These are phyloP conservation scores for Picea abies DNA, from an alignment of 83 land plant genomes.

Conservation along the genomic window DNA sequence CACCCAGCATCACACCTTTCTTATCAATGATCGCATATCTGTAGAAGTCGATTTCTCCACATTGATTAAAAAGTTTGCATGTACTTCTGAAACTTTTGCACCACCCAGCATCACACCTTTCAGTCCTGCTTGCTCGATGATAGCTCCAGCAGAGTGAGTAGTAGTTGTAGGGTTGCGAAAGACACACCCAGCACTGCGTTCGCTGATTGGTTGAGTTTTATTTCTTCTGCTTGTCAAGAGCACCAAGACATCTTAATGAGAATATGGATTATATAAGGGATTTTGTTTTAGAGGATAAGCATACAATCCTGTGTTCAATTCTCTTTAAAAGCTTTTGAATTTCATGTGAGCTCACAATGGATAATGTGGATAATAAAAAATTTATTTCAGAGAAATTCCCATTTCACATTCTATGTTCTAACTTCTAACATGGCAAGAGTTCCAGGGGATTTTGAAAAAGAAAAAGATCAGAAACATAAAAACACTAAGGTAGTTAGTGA, in stretches of 20 bases:
- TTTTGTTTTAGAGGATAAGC: not conserved
- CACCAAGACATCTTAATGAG: not conserved
- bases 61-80: conserved; percentile 76
- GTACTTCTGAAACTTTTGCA: conserved; percentile 69
- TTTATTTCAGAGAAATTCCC: not conserved
- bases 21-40: conserved; percentile 61
- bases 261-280: not conserved
- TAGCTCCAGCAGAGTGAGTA: conserved; percentile 51
- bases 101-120: conserved; percentile 66
- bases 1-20: conserved; percentile 64
- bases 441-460: not conserved
- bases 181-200: conserved; percentile 71
- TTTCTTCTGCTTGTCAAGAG: conserved; percentile 40
- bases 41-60: conserved; percentile 40
- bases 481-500: not conserved
- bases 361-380: not conserved
- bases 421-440: not conserved
- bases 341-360: not conserved
- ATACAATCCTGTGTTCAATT: not conserved
- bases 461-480: not conserved
- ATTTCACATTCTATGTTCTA: not conserved
- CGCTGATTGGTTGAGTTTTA: conserved; percentile 53
- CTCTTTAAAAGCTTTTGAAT: not conserved
- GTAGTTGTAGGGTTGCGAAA: conserved; percentile 60
- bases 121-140: conserved; percentile 74